Evolutionary conservation across 345 rosid genomes (phyloP), one percentile per base, ranked within the genome.

Genomic region (Hirschfeldia incana): DNA sequence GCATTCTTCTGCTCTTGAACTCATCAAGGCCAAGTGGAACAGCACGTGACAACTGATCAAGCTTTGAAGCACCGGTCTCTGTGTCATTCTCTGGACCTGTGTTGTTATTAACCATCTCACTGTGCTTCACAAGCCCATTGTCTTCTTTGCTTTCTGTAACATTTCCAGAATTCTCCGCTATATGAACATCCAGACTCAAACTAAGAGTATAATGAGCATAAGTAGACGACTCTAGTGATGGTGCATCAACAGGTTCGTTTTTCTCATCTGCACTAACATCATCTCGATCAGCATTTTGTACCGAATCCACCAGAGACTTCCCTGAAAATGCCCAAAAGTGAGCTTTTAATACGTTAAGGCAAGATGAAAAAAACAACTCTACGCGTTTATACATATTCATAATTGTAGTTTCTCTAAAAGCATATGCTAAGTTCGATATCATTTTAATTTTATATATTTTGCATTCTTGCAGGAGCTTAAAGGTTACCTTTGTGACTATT

Each of bases 1-100:
- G 85, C 5, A 87, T 83, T 84, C 85, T 83, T 84, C 85, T 85
- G 86, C 97, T 95, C 89, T 91, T 95, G 86, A 91, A 95, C 84
- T 93, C 99, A 64, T 95, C 98, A 77, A 95, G 89, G 65, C 91
- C 90, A 77, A 85, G 85, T 1, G 94, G 92, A 76, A 86, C 87
- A 64, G 87, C 79, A 65, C 81, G 92, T 74, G 89, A 81, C 39
- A 83, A 71, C 70, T 85, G 80, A 72, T 89, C 88, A 75, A 72
- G 71, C 76, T 85, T 88, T 42, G 80, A 62, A 51, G 66, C 68
- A 29, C 17, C 78, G 60, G 66, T 82, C 67, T 80, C 90, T 16
- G 69, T 67, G 65, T 49, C 78, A 72, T 73, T 74, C 57, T 37
- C 37, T 57, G 42, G n/a, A 67, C 36, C 70, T 30, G 62, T 37